These are phyloP conservation scores for Colletotrichum sublineola DNA, from an alignment of 2,329 filamentous ascomycete genomes.

Conservation along the genomic window DNA sequence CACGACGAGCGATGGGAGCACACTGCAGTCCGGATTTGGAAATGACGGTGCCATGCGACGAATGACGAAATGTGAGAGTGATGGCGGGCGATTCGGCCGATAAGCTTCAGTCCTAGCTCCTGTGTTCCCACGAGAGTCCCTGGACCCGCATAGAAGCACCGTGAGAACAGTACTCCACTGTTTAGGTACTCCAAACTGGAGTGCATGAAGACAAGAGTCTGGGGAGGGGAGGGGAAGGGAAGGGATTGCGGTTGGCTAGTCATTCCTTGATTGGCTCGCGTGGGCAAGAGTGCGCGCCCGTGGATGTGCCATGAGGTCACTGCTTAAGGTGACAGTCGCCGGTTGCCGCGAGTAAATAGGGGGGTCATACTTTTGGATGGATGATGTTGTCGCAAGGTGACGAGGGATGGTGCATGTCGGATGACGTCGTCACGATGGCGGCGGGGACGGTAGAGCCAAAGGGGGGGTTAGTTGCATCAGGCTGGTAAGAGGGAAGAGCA, in stretches of 20 bases:
- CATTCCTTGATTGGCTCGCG: conserved; percentile 7
- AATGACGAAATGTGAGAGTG: conserved; percentile 15
- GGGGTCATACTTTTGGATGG: conserved; percentile 9
- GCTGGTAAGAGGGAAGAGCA: too few relatives aligned
- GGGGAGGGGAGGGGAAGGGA: background rate
- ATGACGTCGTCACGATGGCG: conserved; percentile 39
- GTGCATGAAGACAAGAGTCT: conserved; percentile 28
- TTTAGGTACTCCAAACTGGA: conserved; percentile 1
- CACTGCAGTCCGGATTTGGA: conserved; percentile 29
- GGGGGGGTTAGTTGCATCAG: background rate
- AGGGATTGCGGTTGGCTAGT: background rate
- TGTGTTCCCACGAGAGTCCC: background rate
- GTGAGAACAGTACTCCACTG: background rate
- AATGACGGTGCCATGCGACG: conserved; percentile 7
- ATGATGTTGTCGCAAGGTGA: conserved; percentile 8
- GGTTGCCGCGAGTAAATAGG: conserved; percentile 17
- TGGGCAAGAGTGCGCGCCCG: background rate
- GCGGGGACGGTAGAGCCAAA: background rate
- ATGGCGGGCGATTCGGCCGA: conserved; percentile 14
- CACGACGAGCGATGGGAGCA: background rate
- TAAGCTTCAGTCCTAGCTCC: conserved; percentile 12
- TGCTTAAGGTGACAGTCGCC: conserved; percentile 20
- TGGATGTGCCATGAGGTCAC: conserved; percentile 35
- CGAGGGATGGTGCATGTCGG: conserved; percentile 37
- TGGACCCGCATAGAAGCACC: background rate